Base-by-base conservation (phyloP, 495 filamentous ascomycete species). In the Neurospora terricola region DNA sequence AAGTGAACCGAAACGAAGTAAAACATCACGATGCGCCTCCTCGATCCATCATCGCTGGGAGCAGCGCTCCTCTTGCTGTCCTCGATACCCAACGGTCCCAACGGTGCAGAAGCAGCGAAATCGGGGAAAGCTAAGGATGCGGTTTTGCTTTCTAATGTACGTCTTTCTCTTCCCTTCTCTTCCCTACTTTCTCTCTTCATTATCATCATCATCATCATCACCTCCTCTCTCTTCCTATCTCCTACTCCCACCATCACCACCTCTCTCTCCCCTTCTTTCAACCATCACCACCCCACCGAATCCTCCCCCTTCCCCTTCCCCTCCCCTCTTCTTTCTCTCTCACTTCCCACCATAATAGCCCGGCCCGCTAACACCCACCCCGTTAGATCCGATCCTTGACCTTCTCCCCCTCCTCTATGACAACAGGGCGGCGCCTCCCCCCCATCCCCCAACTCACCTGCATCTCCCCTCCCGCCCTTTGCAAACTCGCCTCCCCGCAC, bases 371-470 rank as follows among this genome's bases (percentile, higher is more conserved):
- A 37, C 36, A 37, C 36, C 36, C 0, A 0, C 36, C 36, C 36
- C 36, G 6, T 6, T 37, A 37, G 71, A 89, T 99, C 59, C 86
- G 92, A 73, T 84, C 89, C 70, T 87, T 99, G 2, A 99, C 95
- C 1, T 87, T 99, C 8, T 89, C 87, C 69, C 84, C 85, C 76
- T 76, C 83, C 70, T 82, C 86, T 69, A 59, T 71, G 6, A 98
- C 96, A 0, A 88, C 88, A 43, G 85, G 91, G 76, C 91, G 94
- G 5, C 93, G 96, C 72, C 88, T 95, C 7, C 76, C 91, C 27
- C 81, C 96, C 7, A 86, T 96, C 69, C 93, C 93, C 0, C 96
- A 92, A 82, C 86, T 98, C n/a, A 88, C 83, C 76, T 98, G 96
- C 85, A 82, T 90, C 73, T 94, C 94, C 14, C 87, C 90, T 43